Base-by-base conservation (phyloP, 129 eudicot species). In the Apium graveolens region DNA sequence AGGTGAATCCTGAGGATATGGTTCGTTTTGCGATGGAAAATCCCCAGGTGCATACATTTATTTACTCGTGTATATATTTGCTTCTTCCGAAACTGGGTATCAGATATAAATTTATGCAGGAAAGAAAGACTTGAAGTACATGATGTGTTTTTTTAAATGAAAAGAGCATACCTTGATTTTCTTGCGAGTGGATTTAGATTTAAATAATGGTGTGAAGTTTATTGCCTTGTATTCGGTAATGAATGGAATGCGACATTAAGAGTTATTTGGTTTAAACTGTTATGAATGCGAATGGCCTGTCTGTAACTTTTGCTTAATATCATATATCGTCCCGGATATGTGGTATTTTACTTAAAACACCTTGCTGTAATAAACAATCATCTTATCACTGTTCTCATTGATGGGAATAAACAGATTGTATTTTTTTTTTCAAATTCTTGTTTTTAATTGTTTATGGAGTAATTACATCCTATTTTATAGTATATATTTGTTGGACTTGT, bases 1-100 rank as follows among this genome's bases (percentile, higher is more conserved):
- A 95, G 85, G 99, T 96, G 82, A 96, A 96, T 83, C 99, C 99
- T 8, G 99, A 96, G 84, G 99, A 96, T 82, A 96, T 96, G 99
- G 99, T 96, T 87, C 93, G 97, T 39, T 96, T 81, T 57, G 99
- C 99, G 18, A 96, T 74, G 89, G 97, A 96, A 81, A 87, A 74
- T 78, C 99, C 99, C 42, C 99, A 96, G 97, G 99, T 96, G 32
- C 48, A 66, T 16, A 26, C 53, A 70, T 45, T 75, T 2, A 20
- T 74, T 21, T 44, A 27, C 3, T n/a, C 20, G 5, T 9, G 32
- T n/a, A 44, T 10, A 4, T 31, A 29, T 5, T 46, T 46, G 65
- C 31, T 45, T 75, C 26, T 75, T 46, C 21, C 35, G 11, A 32
- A 75, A 75, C 26, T 74, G 57, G 21, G 53, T 44, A 44, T 74